Evolutionary conservation across 495 filamentous ascomycete species (phyloP).

Genomic region (Lophium mytilinum): DNA sequence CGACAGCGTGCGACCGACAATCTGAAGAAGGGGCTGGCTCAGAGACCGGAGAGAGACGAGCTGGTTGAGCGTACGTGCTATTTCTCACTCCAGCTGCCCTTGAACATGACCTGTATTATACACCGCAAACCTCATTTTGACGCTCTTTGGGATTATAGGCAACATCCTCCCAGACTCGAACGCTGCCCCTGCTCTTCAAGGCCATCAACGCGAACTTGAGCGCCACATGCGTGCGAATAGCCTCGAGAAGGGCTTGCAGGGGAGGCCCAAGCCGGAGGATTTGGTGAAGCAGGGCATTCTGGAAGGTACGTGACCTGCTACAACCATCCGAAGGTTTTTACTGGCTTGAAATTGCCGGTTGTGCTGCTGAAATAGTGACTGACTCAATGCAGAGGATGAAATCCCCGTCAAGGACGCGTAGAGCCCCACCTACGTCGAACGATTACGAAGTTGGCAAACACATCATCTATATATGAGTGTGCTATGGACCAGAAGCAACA

Average conservation of each 20-base stretch:
- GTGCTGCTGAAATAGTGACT: background rate
- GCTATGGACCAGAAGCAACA: no score
- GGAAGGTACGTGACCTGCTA: slow-evolving; percentile 11
- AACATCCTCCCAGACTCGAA: slow-evolving; percentile 76
- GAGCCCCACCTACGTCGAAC: background rate
- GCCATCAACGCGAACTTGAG: slow-evolving; percentile 70
- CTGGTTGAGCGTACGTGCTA: slow-evolving; percentile 60
- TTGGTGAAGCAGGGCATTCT: slow-evolving; percentile 69
- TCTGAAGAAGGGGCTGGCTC: slow-evolving; percentile 58
- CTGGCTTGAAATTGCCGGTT: background rate
- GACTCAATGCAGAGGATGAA: slow-evolving; percentile 3
- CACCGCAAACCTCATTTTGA: no score
- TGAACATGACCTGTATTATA: no score
- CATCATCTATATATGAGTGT: no score
- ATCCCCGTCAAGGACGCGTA: slow-evolving; percentile 15
- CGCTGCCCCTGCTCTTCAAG: slow-evolving; percentile 67
- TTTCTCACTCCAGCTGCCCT: background rate
- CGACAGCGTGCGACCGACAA: slow-evolving; percentile 55
- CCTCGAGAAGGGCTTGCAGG: slow-evolving; percentile 72
- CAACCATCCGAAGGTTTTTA: background rate
- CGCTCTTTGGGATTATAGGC: slow-evolving; percentile 34
- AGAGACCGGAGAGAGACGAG: slow-evolving; percentile 55
- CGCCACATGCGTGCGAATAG: slow-evolving; percentile 77
- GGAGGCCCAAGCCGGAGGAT: slow-evolving; percentile 64
- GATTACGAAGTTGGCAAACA: no score